Conservation (phyloP, 2,329 filamentous ascomycete species). For the Calycina herbarum region DNA sequence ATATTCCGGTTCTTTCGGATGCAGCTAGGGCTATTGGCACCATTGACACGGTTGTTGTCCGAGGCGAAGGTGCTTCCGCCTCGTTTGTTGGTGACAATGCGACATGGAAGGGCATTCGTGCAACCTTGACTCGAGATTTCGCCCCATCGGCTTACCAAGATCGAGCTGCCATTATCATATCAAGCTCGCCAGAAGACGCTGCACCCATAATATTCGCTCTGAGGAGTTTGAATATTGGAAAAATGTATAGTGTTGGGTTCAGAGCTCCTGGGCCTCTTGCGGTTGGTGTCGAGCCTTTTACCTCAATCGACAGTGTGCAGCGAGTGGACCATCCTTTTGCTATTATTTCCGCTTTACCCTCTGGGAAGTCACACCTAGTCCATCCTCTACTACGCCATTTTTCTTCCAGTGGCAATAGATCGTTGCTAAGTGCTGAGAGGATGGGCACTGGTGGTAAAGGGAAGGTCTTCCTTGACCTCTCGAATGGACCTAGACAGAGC, state of each 20-base stretch:
- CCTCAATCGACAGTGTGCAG: slow-evolving; percentile 76
- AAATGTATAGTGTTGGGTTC: slow-evolving; percentile 84
- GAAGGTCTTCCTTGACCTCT: slow-evolving; percentile 80
- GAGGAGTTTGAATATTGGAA: slow-evolving; percentile 71
- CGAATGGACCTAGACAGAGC: slow-evolving; percentile 61
- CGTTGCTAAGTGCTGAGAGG: slow-evolving; percentile 21
- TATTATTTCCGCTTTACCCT: slow-evolving; percentile 75
- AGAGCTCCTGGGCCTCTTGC: slow-evolving; percentile 63
- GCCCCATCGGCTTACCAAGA: slow-evolving; percentile 79
- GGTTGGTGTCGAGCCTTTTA: slow-evolving; percentile 62
- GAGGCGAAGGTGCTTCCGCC: slow-evolving; percentile 47
- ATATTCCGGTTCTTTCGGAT: slow-evolving; percentile 68
- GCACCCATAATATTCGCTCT: slow-evolving; percentile 78
- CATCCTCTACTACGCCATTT: slow-evolving; percentile 76
- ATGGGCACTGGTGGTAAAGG: slow-evolving; percentile 39
- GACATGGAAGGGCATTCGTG: slow-evolving; percentile 81
- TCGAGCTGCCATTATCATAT: slow-evolving; percentile 73
- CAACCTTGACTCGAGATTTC: slow-evolving; percentile 77
- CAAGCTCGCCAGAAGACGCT: slow-evolving; percentile 71
- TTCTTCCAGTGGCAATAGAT: slow-evolving; percentile 44
- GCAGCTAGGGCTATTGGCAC: slow-evolving; percentile 77
- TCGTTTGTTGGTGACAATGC: slow-evolving; percentile 78
- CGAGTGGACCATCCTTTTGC: slow-evolving; percentile 78
- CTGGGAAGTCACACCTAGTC: slow-evolving; percentile 77
- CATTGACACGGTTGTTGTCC: slow-evolving; percentile 77